These are phyloP conservation scores for Leccinum longicurvipes DNA, from an alignment of 768 basidiomycete genomes.

Conservation along the genomic window DNA sequence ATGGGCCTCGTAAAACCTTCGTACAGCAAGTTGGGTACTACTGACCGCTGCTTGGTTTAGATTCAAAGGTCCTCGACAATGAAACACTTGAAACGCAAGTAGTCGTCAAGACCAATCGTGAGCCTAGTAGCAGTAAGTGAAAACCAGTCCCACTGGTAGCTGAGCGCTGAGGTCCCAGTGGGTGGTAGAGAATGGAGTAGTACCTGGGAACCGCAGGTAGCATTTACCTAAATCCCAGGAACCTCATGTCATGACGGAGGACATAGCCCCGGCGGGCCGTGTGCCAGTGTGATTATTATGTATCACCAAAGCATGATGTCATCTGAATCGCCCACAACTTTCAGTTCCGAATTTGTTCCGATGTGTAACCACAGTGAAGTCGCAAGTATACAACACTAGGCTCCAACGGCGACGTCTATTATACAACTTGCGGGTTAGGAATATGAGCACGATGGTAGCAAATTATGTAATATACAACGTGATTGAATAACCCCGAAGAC, in stretches of 20 bases:
- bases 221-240: background rate
- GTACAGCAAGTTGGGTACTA: slow-evolving; percentile 2
- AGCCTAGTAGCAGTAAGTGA: background rate
- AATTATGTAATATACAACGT: background rate
- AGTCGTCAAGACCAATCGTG: background rate
- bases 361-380: background rate
- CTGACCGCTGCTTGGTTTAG: background rate
- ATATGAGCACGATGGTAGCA: background rate
- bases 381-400: background rate
- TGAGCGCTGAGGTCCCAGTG: background rate
- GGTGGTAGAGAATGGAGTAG: background rate
- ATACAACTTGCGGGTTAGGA: slow-evolving; percentile 24
- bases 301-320: too few species aligned
- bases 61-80: background rate
- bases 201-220: background rate
- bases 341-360: background rate
- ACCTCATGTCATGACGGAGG: background rate
- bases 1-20: background rate
- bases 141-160: background rate
- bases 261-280: background rate
- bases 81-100: background rate
- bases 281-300: background rate
- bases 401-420: background rate
- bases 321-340: background rate
- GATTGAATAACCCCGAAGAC: background rate